Base-by-base conservation (phyloP, 202 grass and related monocot genomes). In the Eragrostis tef region DNA sequence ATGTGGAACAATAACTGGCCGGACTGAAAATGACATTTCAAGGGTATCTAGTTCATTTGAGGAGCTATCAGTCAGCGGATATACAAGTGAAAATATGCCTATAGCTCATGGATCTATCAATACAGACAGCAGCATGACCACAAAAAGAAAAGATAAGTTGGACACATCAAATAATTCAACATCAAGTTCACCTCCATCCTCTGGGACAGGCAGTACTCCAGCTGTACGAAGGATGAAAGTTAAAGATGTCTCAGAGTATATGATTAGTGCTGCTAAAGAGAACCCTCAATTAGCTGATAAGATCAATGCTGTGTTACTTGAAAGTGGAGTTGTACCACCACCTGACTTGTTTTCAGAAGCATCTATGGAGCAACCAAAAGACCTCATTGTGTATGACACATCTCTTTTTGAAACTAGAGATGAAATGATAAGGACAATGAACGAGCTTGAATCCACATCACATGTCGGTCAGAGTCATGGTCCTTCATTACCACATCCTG, bases 241-340 rank as follows among this genome's bases (percentile, higher is more conserved):
- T 56, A 93, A 99, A 80, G 87, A 96, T 91, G 93, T 99, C 19
- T 99, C 96, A 11, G 88, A 99, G 50, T 99, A 99, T 89, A 99
- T 99, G 96, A 99, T 99, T 82, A 90, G 94, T 76, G 96, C 96
- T 79, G 93, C 96, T 59, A 99, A 99, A 88, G 93, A 99, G 74
- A 99, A 96, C 17, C 96, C 96, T 14, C 79, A 91, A 75, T 87
- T 99, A 86, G 96, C 96, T 69, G 92, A 99, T 73, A 99, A 92
- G 71, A 92, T 99, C 66, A 89, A 99, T 78, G 89, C 94, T 84
- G 93, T 96, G 46, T 87, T 99, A 75, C 73, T 99, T 71, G 96
- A 99, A 91, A 99, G 79, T 88, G 96, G 96, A 88, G 93, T 99
- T 80, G 78, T 93, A 61, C 74, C 96, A 87, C 96, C 96, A 17